These are phyloP conservation scores for Penicillium robsamsonii DNA, from an alignment of 495 filamentous ascomycete genomes.

Conservation along the genomic window DNA sequence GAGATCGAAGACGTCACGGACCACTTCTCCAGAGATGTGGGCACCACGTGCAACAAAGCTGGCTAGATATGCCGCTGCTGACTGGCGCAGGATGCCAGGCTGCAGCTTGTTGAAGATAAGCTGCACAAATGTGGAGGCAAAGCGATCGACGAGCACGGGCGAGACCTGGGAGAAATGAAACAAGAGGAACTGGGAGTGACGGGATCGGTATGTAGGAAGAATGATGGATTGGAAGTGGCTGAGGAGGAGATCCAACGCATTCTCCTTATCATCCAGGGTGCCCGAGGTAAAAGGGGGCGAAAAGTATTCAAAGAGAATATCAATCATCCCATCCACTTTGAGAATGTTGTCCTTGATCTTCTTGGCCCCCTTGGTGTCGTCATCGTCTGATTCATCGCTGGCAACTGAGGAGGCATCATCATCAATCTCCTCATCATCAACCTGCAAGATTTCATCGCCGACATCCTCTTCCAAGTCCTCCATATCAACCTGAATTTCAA, in stretches of 20 bases:
- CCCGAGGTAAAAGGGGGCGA: constrained; percentile 60
- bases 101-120: constrained; percentile 62
- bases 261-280: constrained; percentile 44
- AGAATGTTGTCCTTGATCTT: constrained; percentile 74
- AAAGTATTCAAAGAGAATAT: constrained; percentile 83
- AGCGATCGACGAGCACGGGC: constrained; percentile 69
- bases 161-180: constrained; percentile 89
- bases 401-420: constrained; percentile 55
- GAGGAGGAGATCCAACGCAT: constrained; percentile 68
- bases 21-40: constrained; percentile 68
- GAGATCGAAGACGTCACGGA: constrained; percentile 73
- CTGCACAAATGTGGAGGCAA: constrained; percentile 73
- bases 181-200: constrained; percentile 85
- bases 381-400: constrained; percentile 47
- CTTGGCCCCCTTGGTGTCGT: constrained; percentile 50
- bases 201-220: constrained; percentile 80
- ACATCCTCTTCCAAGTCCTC: constrained; percentile 78
- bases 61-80: constrained; percentile 87
- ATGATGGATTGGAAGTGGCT: constrained; percentile 81
- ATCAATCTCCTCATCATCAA: constrained; percentile 54
- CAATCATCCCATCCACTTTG: constrained; percentile 91
- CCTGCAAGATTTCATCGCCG: constrained; percentile 51
- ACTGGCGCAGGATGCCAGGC: constrained; percentile 69
- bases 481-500: constrained; percentile 89
- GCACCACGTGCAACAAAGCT: constrained; percentile 89